Conservation (phyloP, 768 basidiomycete species). For the Vishniacozyma victoriae region DNA sequence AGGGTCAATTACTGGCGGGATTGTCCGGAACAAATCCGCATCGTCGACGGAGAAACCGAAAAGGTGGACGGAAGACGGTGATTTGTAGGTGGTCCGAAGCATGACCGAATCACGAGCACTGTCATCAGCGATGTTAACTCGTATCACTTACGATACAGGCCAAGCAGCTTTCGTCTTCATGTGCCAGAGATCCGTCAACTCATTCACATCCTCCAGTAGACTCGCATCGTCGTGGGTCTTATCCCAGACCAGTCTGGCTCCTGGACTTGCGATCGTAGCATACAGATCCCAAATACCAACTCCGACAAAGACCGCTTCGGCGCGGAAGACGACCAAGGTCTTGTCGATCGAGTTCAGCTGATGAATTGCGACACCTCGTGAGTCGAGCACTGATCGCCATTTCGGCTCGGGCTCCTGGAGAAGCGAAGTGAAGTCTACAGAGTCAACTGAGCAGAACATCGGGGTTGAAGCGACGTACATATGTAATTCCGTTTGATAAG, state of each 20-base stretch:
- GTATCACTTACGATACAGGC: slow-evolving; percentile 77
- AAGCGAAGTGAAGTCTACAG: slow-evolving; percentile 81
- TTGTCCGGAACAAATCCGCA: slow-evolving; percentile 66
- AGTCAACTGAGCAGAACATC: slow-evolving; percentile 10
- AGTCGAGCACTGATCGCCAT: slow-evolving; percentile 76
- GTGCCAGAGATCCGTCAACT: slow-evolving; percentile 80
- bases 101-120: slow-evolving; percentile 82
- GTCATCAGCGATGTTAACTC: not conserved
- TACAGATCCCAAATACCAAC: slow-evolving; percentile 93
- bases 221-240: slow-evolving; percentile 80
- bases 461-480: slow-evolving; percentile 47
- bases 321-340: slow-evolving; percentile 88
- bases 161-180: slow-evolving; percentile 84
- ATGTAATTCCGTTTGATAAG: slow-evolving; percentile 90
- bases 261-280: slow-evolving; percentile 77
- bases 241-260: slow-evolving; percentile 78
- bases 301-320: slow-evolving; percentile 95
- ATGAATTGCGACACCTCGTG: slow-evolving; percentile 83
- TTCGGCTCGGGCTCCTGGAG: slow-evolving; percentile 97
- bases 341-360: slow-evolving; percentile 96
- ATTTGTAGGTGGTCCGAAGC: slow-evolving; percentile 94
- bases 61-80: slow-evolving; percentile 86
- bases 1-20: slow-evolving; percentile 60
- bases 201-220: slow-evolving; percentile 77
- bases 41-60: slow-evolving; percentile 94